These are phyloP conservation scores for Venturia asperata DNA, from an alignment of 2,329 filamentous ascomycete species.

Conservation along the genomic window DNA sequence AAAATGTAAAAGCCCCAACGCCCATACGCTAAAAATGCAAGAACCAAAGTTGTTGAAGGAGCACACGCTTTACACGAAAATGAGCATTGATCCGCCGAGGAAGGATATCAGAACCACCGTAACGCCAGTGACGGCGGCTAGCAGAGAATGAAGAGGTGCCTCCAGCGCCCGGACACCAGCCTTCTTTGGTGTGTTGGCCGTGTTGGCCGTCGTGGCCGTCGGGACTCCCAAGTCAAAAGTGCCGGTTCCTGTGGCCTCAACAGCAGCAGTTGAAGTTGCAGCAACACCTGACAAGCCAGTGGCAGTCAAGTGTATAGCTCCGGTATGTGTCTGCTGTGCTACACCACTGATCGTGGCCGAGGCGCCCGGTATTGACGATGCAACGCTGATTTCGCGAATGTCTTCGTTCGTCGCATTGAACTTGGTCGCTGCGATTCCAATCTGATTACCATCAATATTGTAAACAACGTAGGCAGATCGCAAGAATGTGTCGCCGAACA, in stretches of 20 bases:
- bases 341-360: conserved; percentile 26
- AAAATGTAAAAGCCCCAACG: not conserved
- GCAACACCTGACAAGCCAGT: not conserved
- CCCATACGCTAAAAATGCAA: not conserved
- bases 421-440: conserved; percentile 53
- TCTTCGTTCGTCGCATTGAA: conserved; percentile 49
- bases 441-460: conserved; percentile 53
- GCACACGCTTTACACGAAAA: conserved; percentile 5
- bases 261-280: not conserved
- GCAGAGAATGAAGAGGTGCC: not conserved
- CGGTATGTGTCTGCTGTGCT: conserved; percentile 17
- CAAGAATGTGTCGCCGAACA: conserved; percentile 57
- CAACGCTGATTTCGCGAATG: conserved; percentile 48
- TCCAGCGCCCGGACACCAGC: not conserved
- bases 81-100: conserved; percentile 11
- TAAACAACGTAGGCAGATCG: conserved; percentile 58
- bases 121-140: not conserved
- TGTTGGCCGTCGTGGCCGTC: not conserved
- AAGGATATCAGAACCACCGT: not conserved
- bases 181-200: not conserved
- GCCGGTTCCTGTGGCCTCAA: not conserved
- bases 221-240: conserved; percentile 19
- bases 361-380: conserved; percentile 45
- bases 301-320: conserved; percentile 9
- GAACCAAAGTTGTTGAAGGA: not conserved